Conservation (phyloP, 345 rosid genomes). For the Eucalyptus curtisii region DNA sequence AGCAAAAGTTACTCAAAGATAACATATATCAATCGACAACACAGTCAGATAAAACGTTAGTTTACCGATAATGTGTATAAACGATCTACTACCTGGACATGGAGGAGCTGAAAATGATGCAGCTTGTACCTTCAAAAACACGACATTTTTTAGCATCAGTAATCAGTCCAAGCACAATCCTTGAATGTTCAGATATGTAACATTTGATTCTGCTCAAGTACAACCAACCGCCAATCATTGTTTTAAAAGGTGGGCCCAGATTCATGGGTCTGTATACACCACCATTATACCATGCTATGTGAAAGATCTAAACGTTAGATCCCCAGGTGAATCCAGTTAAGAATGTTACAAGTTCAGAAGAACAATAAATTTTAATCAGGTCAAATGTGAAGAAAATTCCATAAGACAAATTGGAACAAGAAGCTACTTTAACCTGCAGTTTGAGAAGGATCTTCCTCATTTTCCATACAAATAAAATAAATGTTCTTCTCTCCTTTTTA, state of each 20-base stretch:
- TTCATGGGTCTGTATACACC: neutral
- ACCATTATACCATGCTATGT: neutral
- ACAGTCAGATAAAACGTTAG: neutral
- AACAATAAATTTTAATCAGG: neutral
- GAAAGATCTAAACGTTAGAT: neutral
- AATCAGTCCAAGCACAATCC: neutral
- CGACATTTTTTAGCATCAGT: neutral
- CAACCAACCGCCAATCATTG: neutral
- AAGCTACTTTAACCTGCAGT: neutral
- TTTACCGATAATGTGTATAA: neutral
- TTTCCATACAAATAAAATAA: neutral
- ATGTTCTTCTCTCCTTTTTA: neutral
- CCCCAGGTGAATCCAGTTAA: neutral
- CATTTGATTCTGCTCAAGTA: neutral
- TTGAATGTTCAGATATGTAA: neutral
- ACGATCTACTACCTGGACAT: neutral
- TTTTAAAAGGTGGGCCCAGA: neutral
- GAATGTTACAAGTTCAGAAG: neutral
- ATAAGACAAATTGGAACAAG: neutral
- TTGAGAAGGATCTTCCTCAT: neutral
- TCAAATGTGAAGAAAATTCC: neutral
- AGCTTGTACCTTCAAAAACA: neutral
- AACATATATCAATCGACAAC: neutral
- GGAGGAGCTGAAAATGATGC: neutral
- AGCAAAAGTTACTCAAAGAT: neutral